A percentile compares a stretch with the other conserved stretches of the same genome.
These are phyloP conservation scores for Fraxinus floribunda DNA, from an alignment of 305 asterid species.

Conservation along the genomic window DNA sequence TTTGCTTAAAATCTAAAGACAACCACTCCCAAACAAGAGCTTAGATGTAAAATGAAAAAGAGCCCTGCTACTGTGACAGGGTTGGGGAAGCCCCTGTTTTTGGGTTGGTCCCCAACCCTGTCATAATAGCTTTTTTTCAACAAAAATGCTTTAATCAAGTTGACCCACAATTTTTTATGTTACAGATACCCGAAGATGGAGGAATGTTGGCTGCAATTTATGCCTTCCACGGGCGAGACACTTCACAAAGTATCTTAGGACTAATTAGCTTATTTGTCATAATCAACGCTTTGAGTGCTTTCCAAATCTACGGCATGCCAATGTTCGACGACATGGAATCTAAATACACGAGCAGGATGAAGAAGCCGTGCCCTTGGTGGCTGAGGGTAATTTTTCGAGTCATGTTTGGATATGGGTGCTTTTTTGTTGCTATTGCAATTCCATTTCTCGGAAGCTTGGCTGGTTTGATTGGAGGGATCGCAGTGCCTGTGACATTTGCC, in stretches of 20 bases:
- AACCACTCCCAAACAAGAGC: neutral
- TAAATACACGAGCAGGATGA: slow-evolving; percentile 19
- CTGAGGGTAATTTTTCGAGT: slow-evolving; percentile 24
- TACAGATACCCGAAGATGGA: slow-evolving; percentile 30
- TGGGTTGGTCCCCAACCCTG: too few relatives aligned
- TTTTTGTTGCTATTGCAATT: slow-evolving; percentile 34
- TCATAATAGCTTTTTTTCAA: too few relatives aligned
- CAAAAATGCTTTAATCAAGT: neutral
- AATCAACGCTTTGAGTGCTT: slow-evolving; percentile 31
- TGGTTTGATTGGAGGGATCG: slow-evolving; percentile 31
- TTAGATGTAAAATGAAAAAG: too few relatives aligned
- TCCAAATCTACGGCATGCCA: slow-evolving; percentile 39
- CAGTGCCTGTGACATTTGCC: slow-evolving; percentile 32
- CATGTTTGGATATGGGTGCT: slow-evolving; percentile 36
- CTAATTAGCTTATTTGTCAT: slow-evolving; percentile 26
- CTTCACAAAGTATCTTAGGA: slow-evolving; percentile 22
- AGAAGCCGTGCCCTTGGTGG: slow-evolving; percentile 38
- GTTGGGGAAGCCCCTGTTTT: too few relatives aligned
- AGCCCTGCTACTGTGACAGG: too few relatives aligned
- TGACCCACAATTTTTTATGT: neutral
- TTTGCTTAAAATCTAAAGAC: too few relatives aligned
- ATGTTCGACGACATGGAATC: slow-evolving; percentile 38
- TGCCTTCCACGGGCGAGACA: slow-evolving; percentile 30
- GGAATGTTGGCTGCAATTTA: slow-evolving; percentile 32
- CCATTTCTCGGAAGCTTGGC: slow-evolving; percentile 35